Conservation (phyloP, 345 rosid species). For the Populus euphratica region DNA sequence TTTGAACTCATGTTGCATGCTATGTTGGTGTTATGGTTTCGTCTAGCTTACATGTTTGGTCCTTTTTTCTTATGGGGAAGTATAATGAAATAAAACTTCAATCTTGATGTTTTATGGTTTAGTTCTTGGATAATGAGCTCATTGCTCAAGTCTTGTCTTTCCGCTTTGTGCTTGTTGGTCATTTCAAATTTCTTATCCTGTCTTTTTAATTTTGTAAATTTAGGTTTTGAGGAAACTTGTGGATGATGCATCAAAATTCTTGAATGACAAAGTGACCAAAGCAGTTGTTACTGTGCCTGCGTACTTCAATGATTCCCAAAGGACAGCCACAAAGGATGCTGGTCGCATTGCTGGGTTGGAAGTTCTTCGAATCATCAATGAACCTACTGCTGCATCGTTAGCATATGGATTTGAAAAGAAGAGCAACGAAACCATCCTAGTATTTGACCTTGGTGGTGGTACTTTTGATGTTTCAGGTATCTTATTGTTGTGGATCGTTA, state of each 20-base stretch:
- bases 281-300: conserved; percentile 35
- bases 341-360: conserved; percentile 40
- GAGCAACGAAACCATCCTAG: conserved; percentile 90
- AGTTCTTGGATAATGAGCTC: background rate
- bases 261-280: conserved; percentile 31
- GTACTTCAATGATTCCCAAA: conserved; percentile 45
- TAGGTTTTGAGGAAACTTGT: conserved; percentile 95
- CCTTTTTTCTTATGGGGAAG: background rate
- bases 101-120: background rate
- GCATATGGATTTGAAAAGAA: conserved; percentile 98
- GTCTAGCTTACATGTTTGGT: background rate
- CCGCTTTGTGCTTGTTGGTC: background rate
- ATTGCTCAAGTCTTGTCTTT: background rate
- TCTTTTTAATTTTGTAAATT: background rate
- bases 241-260: conserved; percentile 73
- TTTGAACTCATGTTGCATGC: background rate
- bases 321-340: conserved; percentile 96
- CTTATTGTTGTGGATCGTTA: background rate
- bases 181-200: background rate
- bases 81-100: background rate
- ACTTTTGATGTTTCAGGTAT: conserved; percentile 98
- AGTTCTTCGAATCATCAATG: conserved; percentile 83
- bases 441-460: conserved; percentile 99
- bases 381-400: conserved; percentile 95
- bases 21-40: background rate